These are phyloP conservation scores for Porodaedalea pini DNA, from an alignment of 1,284 basidiomycete genomes.

Conservation along the genomic window DNA sequence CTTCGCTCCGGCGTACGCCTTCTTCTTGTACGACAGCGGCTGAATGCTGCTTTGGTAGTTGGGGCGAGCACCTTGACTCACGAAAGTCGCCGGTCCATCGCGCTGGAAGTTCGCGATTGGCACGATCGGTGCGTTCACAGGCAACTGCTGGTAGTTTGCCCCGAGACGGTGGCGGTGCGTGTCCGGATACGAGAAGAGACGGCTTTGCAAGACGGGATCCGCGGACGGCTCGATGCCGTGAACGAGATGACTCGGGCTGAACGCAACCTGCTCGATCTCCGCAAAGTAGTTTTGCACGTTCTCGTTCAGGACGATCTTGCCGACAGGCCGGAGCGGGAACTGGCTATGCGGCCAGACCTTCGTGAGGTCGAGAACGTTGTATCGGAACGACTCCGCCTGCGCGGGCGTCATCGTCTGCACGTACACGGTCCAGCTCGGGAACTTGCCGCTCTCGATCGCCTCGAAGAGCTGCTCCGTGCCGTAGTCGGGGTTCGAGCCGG, in stretches of 20 bases:
- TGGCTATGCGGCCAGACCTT: conserved; percentile 86
- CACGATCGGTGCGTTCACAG: conserved; percentile 77
- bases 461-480: conserved; percentile 75
- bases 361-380: conserved; percentile 87
- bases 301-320: conserved; percentile 83
- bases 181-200: conserved; percentile 94
- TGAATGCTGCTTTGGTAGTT: conserved; percentile 81
- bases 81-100: conserved; percentile 63
- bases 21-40: conserved; percentile 53
- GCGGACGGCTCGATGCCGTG: conserved; percentile 86
- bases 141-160: conserved; percentile 84
- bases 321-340: conserved; percentile 83
- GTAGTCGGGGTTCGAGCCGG: conserved; percentile 81
- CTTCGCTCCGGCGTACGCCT: conserved; percentile 39
- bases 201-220: conserved; percentile 89
- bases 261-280: conserved; percentile 83
- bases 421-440: conserved; percentile 77
- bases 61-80: conserved; percentile 79
- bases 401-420: conserved; percentile 89
- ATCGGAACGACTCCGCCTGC: conserved; percentile 88
- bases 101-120: conserved; percentile 87
- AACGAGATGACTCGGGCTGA: conserved; percentile 81
- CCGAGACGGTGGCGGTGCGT: conserved; percentile 89
- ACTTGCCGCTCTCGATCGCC: conserved; percentile 73
- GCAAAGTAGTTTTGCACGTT: conserved; percentile 86